Percentiles rank a stretch among this genome's conserved stretches.
Evolutionary conservation across 352 stramenopile species (phyloP).

Genomic region (Pythium myriotylum): DNA sequence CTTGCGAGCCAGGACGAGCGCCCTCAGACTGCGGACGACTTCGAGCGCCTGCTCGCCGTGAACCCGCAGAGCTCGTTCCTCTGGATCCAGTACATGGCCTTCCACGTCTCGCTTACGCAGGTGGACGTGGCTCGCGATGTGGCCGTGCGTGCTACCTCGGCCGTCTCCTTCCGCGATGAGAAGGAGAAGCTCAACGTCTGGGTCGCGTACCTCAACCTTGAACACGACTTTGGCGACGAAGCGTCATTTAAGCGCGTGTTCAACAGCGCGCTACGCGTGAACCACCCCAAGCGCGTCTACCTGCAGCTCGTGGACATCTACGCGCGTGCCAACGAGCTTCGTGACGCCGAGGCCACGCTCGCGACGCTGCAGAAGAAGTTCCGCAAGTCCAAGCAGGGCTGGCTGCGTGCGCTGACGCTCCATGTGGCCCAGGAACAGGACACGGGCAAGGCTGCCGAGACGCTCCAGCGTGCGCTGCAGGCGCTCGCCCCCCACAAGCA

Average conservation of each 20-base stretch:
- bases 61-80: slow-evolving; percentile 95
- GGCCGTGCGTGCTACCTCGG: slow-evolving; percentile 90
- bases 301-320: slow-evolving; percentile 95
- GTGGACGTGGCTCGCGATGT: slow-evolving; percentile 93
- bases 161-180: slow-evolving; percentile 95
- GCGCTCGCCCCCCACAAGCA: slow-evolving; percentile 95
- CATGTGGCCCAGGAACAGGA: slow-evolving; percentile 61
- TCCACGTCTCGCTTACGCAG: slow-evolving; percentile 95
- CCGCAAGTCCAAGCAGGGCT: slow-evolving; percentile 88
- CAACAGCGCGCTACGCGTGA: slow-evolving; percentile 91
- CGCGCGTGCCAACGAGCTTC: slow-evolving; percentile 59
- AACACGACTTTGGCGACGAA: slow-evolving; percentile 95
- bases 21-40: slow-evolving; percentile 93
- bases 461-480: slow-evolving; percentile 92
- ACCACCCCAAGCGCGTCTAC: slow-evolving; percentile 96
- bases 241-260: slow-evolving; percentile 91
- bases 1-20: slow-evolving; percentile 92
- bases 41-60: slow-evolving; percentile 94
- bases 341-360: slow-evolving; percentile 76
- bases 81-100: slow-evolving; percentile 99
- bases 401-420: slow-evolving; percentile 87
- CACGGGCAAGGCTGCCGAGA: slow-evolving; percentile 47
- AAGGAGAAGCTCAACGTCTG: slow-evolving; percentile 98
- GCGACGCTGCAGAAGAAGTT: slow-evolving; percentile 93
- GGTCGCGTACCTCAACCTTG: slow-evolving; percentile 95